Percentiles rank a stretch among this genome's conserved stretches.
Evolutionary conservation across 768 basidiomycete genomes (phyloP).

Genomic region (Chalciporus pseudorubinellus): DNA sequence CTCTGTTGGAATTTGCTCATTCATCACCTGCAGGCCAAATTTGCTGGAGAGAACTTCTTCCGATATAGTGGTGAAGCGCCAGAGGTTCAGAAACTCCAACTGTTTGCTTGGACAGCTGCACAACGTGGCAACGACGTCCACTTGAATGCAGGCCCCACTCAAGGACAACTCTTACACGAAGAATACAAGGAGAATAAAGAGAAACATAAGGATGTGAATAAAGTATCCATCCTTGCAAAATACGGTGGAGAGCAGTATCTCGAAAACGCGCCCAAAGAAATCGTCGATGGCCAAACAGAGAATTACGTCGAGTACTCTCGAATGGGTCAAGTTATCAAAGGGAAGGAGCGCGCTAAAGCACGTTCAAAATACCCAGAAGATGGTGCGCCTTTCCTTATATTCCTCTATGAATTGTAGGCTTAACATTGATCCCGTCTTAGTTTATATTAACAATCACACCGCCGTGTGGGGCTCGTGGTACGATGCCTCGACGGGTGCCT

Average conservation of each 20-base stretch:
- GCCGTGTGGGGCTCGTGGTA: constrained; percentile 99
- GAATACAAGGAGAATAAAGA: constrained; percentile 94
- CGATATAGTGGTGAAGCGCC: constrained; percentile 91
- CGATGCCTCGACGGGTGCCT: constrained; percentile 59
- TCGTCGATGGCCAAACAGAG: constrained; percentile 94
- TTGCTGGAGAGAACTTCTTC: constrained; percentile 96
- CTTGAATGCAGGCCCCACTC: constrained; percentile 93
- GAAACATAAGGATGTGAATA: constrained; percentile 80
- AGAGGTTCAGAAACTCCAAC: constrained; percentile 86
- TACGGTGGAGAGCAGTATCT: constrained; percentile 96
- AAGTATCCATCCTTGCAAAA: constrained; percentile 85
- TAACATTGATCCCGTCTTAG: constrained; percentile 38
- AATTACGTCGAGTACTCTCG: constrained; percentile 97
- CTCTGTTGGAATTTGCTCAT: constrained; percentile 1
- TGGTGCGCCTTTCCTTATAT: constrained; percentile 50
- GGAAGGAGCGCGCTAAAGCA: constrained; percentile 82
- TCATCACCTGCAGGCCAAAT: constrained; percentile 56
- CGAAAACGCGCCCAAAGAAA: constrained; percentile 84
- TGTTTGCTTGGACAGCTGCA: constrained; percentile 97
- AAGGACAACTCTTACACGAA: constrained; percentile 86
- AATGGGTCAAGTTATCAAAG: constrained; percentile 87
- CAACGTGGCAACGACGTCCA: constrained; percentile 94
- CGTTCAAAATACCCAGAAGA: constrained; percentile 96
- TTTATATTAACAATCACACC: constrained; percentile 90
- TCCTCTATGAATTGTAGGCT: constrained; percentile 4